Evolutionary conservation across 2,329 filamentous ascomycete species (phyloP), one percentile per base, ranked within the genome.

Genomic region (Coleophoma cylindrospora): DNA sequence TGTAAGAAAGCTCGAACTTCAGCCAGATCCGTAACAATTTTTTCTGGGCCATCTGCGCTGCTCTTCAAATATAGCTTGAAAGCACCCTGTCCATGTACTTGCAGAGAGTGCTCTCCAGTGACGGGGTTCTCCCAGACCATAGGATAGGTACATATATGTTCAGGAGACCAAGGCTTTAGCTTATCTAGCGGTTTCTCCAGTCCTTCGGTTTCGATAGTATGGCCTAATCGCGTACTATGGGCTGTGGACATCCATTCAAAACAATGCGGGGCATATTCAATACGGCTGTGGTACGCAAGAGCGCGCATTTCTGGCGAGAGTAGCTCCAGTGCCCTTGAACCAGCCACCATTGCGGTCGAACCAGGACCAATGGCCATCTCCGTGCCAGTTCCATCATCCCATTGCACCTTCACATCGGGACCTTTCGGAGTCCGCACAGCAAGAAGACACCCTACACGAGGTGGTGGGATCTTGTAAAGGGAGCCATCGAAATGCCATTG

Each of bases 51-150:
- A 47, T 67, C 59, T 3, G 60, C 55, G 19, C 52, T 57, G 51
- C 53, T 60, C 50, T 62, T 64, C 40, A 68, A 62, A 50, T 63
- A 67, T 37, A 69, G 54, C 56, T 64, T 66, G 19, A 62, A 59
- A 14, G 66, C 66, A 1, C 61, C 66, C 50, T 69, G 64, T 13
- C 66, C 66, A 54, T 68, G 66, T 12, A 69, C 61, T 53, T 69
- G 66, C 45, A 69, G 53, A 19, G 50, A 54, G 27, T 55, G 47
- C 41, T 57, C 51, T 9, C 51, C 51, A 14, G 66, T 68, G 44
- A 60, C 58, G 9, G 66, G 66, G 52, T 69, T 69, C 27, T 63
- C 64, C 65, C 66, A 68, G 11, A 67, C 66, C 66, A 69, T 68
- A 1, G 66, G 65, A 49, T 68, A 68, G 27, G 62, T 53, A 52